Evolutionary conservation across 169 alveolate genomes (phyloP), one percentile per base, ranked within the genome.

Genomic region (Ichthyophthirius multifiliis): DNA sequence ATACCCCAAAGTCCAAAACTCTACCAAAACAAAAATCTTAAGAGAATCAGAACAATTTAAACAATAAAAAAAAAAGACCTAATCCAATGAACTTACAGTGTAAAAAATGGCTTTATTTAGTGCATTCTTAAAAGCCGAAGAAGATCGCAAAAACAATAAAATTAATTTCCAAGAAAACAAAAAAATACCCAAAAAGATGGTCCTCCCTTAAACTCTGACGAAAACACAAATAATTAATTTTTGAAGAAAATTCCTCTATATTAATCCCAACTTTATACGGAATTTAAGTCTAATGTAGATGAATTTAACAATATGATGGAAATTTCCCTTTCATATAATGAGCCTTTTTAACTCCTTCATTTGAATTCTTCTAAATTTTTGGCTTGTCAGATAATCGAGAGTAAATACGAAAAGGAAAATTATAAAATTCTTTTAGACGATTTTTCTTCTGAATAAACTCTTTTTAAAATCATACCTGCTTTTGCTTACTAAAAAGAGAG

Each of bases 301-400:
- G 44, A 76, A 10, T 63, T 78, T 43, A 78, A 78, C 18, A 78
- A 78, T 16, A 37, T 65, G 16, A 78, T 39, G 31, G 37, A 46
- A 16, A 43, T 43, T 43, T 47, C 67, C 5, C 43, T 78, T 4
- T 64, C 75, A 10, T 78, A 78, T 27, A 74, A 78, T 65, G 43
- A 63, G 39, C 84, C 84, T n/a, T 78, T 78, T 23, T 35, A 78
- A 64, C 37, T 81, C 20, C 43, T 81, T 37, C 86, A 81, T 71
- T 16, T 81, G 1, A 71, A 76, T 13, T 64, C 80, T 43, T 65
- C 80, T 5, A 73, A 74, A 39, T 81, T 81, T 81, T 48, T 81
- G 55, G 46, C 82, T 27, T 48, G 81, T 35, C 74, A 71, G 23
- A 74, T 43, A n/a, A 63, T 43, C 20, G 86, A 81, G 43, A 43